These are phyloP conservation scores for Wickerhamiella siamensis DNA, from an alignment of 805 yeast species.

Conservation along the genomic window DNA sequence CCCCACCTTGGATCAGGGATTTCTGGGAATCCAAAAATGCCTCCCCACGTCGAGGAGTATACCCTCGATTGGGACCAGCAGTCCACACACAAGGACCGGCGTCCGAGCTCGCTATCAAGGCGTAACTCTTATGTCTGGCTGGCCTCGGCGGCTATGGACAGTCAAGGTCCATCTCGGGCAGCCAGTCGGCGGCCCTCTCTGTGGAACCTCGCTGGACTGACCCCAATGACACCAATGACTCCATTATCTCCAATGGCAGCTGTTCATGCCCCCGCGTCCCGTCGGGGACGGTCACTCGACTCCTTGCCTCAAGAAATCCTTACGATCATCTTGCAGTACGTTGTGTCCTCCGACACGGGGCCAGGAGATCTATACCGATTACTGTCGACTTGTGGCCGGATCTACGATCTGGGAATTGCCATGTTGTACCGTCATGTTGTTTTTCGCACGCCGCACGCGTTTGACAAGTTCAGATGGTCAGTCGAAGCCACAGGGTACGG, in stretches of 20 bases:
- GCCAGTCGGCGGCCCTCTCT: background rate
- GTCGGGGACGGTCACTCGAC: slow-evolving; percentile 4
- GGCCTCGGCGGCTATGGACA: slow-evolving; percentile 11
- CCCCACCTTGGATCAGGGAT: too few relatives aligned
- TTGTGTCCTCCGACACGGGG: slow-evolving; percentile 10
- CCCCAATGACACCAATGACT: background rate
- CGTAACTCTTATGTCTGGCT: slow-evolving; percentile 14
- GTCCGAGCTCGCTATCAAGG: slow-evolving; percentile 1
- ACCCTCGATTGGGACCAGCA: background rate
- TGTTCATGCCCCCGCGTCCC: too few relatives aligned
- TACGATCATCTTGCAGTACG: slow-evolving; percentile 17
- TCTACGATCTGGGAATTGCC: slow-evolving; percentile 25
- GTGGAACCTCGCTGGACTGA: background rate
- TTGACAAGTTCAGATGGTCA: slow-evolving; percentile 52
- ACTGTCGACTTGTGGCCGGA: slow-evolving; percentile 19
- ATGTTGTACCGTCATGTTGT: slow-evolving; percentile 27
- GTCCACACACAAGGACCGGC: background rate
- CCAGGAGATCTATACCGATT: slow-evolving; percentile 11
- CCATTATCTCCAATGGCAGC: too few relatives aligned
- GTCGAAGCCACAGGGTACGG: slow-evolving; percentile 35
- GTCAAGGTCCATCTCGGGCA: background rate
- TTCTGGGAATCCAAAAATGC: background rate
- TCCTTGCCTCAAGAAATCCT: slow-evolving; percentile 19
- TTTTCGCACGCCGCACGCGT: slow-evolving; percentile 68
- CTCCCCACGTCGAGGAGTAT: background rate